phyloP scores from a whole-genome alignment of 495 filamentous ascomycete species.

The Articulospora tetracladia region DNA sequence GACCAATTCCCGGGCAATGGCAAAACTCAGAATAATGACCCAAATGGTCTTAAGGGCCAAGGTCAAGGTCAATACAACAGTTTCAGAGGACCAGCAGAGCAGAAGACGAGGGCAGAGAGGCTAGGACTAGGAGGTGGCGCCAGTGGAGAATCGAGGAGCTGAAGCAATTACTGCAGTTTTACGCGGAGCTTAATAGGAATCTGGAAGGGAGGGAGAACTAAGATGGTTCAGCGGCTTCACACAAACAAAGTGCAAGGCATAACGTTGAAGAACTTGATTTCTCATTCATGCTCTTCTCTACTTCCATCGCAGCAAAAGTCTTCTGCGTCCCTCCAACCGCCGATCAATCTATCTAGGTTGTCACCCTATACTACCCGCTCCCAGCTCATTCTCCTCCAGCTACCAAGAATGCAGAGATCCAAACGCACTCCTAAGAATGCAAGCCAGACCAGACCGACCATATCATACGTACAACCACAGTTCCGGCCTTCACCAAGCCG shows the following conservation, averaged over 20 bases:
- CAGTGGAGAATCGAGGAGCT: constrained; percentile 14
- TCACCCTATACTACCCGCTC: background rate
- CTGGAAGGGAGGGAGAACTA: too few relatives aligned
- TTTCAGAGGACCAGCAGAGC: constrained; percentile 6
- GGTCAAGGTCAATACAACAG: constrained; percentile 33
- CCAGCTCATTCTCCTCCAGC: too few relatives aligned
- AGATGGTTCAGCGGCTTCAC: too few relatives aligned
- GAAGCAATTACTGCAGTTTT: too few relatives aligned
- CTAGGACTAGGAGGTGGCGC: constrained; percentile 32
- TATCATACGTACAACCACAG: background rate
- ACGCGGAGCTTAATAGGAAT: too few relatives aligned
- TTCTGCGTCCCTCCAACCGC: background rate
- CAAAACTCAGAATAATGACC: constrained; percentile 33
- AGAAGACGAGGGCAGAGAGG: constrained; percentile 40
- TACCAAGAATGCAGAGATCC: background rate
- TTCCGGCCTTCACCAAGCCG: background rate
- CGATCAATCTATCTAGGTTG: background rate
- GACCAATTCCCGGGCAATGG: constrained; percentile 23
- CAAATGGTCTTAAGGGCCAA: constrained; percentile 51
- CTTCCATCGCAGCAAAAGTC: background rate
- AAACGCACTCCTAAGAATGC: background rate
- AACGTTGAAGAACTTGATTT: background rate
- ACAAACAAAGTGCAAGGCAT: background rate
- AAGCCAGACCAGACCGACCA: background rate
- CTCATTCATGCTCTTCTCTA: background rate